A percentile compares a stretch with the other conserved stretches of the same genome.
Evolutionary conservation across 306 rosid species (phyloP).

Genomic region (Luffa aegyptiaca): DNA sequence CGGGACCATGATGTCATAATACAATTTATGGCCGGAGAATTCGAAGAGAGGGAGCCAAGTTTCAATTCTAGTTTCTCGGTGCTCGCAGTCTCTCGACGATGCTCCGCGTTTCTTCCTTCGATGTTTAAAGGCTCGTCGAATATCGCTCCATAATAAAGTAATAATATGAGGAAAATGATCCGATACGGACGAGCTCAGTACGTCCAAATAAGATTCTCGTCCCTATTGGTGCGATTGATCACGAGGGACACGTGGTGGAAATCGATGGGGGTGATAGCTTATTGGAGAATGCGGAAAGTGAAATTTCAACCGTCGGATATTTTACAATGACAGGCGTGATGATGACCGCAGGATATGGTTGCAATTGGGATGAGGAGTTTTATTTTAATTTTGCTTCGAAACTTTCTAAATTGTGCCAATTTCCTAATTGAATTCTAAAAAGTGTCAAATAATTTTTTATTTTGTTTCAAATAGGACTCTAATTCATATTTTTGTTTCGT

Average conservation of each 20-base stretch:
- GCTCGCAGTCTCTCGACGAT: neutral
- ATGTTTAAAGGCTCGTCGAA: neutral
- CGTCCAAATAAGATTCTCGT: neutral
- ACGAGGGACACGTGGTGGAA: neutral
- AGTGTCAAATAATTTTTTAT: no score
- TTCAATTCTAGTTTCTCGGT: neutral
- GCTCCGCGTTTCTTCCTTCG: neutral
- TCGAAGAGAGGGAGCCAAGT: neutral
- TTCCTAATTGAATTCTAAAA: no score
- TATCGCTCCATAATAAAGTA: neutral
- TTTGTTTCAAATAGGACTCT: no score
- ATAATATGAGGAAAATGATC: neutral
- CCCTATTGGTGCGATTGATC: neutral
- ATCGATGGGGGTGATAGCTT: neutral
- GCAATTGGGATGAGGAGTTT: neutral
- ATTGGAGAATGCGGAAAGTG: neutral
- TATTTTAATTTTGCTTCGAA: no score
- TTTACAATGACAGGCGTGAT: neutral
- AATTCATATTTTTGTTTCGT: no score
- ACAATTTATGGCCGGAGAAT: neutral
- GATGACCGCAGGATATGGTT: neutral
- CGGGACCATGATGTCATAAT: conserved; percentile 29
- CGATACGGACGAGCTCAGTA: neutral
- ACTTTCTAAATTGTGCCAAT: no score
- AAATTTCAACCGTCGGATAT: neutral